Evolutionary conservation across 768 basidiomycete genomes (phyloP).

Genomic region (Pulveroboletus sp.): DNA sequence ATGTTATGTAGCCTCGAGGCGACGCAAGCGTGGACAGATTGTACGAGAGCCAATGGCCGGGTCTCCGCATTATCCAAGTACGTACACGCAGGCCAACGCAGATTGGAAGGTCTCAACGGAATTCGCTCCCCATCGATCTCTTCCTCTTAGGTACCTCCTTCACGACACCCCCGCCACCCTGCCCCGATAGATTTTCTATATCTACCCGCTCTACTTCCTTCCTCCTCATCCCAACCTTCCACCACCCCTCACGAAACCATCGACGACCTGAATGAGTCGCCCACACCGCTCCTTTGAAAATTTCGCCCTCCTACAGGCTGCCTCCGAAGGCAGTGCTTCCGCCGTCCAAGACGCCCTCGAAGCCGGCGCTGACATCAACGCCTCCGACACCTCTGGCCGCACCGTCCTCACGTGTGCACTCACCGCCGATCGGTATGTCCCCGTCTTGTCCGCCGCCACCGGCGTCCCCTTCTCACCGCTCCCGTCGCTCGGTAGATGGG

Average conservation of each 20-base stretch:
- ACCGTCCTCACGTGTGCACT: slow-evolving; percentile 65
- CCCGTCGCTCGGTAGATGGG: slow-evolving; percentile 46
- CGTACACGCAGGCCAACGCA: slow-evolving; percentile 16
- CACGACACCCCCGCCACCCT: neutral
- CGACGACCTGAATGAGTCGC: slow-evolving; percentile 35
- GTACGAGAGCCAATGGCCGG: slow-evolving; percentile 4
- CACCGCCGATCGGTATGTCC: slow-evolving; percentile 62
- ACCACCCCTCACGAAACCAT: slow-evolving; percentile 22
- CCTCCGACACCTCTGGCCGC: slow-evolving; percentile 54
- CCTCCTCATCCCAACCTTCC: neutral
- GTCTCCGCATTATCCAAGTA: slow-evolving; percentile 27
- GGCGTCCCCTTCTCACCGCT: slow-evolving; percentile 1
- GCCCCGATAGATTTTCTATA: slow-evolving; percentile 6
- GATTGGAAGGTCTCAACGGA: slow-evolving; percentile 21
- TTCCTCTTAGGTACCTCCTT: slow-evolving; percentile 4
- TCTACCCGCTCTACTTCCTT: slow-evolving; percentile 14
- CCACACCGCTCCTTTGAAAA: slow-evolving; percentile 38
- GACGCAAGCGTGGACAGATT: slow-evolving; percentile 4
- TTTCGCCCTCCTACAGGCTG: slow-evolving; percentile 48
- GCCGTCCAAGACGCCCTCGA: slow-evolving; percentile 50
- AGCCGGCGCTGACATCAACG: slow-evolving; percentile 65
- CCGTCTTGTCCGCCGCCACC: neutral
- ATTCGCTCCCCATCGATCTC: neutral
- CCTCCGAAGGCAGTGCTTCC: slow-evolving; percentile 50
- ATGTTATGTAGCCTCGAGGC: slow-evolving; percentile 28